Conservation (phyloP, 2,329 filamentous ascomycete genomes). For the Colletotrichum sp. region DNA sequence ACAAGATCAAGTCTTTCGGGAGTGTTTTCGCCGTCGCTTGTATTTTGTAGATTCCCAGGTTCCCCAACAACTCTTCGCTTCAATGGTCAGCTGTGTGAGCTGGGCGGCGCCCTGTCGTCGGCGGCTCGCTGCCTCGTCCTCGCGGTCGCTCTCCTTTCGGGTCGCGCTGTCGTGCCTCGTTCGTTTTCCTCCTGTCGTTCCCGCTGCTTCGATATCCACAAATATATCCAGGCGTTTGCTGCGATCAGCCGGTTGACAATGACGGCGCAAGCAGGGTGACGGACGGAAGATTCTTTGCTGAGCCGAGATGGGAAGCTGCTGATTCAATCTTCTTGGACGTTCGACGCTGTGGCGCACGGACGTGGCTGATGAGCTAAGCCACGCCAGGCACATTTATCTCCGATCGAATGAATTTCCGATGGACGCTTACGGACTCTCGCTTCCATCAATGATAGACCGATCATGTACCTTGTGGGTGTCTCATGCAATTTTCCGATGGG, state of each 20-base stretch:
- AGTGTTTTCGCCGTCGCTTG: not conserved
- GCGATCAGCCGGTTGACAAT: not conserved
- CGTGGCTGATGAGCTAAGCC: conserved; percentile 7
- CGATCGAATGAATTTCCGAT: not conserved
- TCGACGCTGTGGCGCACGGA: not conserved
- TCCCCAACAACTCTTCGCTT: not conserved
- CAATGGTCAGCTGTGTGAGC: not conserved
- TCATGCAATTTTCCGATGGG: not conserved
- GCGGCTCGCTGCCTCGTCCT: not conserved
- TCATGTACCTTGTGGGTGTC: not conserved
- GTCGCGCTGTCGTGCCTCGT: not conserved
- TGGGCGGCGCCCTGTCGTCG: not conserved
- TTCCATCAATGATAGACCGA: not conserved
- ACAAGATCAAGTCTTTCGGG: not conserved
- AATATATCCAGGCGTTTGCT: not conserved
- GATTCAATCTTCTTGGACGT: conserved; percentile 7
- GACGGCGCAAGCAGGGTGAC: not conserved
- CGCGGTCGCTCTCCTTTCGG: not conserved
- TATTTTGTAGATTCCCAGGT: not conserved
- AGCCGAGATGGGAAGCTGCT: not conserved
- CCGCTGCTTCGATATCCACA: not conserved
- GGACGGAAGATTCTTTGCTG: not conserved
- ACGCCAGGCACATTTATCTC: not conserved
- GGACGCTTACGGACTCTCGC: not conserved
- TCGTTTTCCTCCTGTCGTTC: not conserved